phyloP scores from a whole-genome alignment of 2,329 filamentous ascomycete genomes.

The Canariomyces notabilis region DNA sequence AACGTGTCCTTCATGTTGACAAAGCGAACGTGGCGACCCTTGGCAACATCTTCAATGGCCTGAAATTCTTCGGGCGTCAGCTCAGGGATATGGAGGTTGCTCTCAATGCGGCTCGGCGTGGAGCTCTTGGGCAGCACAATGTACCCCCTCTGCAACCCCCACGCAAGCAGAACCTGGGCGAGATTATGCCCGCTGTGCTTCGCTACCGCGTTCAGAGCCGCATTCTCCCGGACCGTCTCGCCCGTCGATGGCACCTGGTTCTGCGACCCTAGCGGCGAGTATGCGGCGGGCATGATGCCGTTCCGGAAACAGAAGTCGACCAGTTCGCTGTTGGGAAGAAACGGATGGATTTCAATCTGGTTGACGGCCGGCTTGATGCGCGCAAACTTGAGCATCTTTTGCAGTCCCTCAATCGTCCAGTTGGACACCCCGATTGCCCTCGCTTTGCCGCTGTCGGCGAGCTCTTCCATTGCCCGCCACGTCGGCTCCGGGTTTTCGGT shows the following conservation, averaged over 20 bases:
- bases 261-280: slow-evolving; percentile 55
- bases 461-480: slow-evolving; percentile 56
- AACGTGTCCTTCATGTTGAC: slow-evolving; percentile 82
- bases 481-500: slow-evolving; percentile 61
- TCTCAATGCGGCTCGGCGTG: slow-evolving; percentile 60
- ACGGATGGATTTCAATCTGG: slow-evolving; percentile 47
- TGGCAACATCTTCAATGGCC: slow-evolving; percentile 59
- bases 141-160: slow-evolving; percentile 62
- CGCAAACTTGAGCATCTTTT: slow-evolving; percentile 45
- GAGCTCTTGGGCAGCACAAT: slow-evolving; percentile 66
- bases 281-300: slow-evolving; percentile 47
- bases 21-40: slow-evolving; percentile 63
- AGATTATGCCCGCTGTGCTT: slow-evolving; percentile 53
- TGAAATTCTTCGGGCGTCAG: slow-evolving; percentile 54
- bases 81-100: slow-evolving; percentile 56
- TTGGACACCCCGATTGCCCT: slow-evolving; percentile 56
- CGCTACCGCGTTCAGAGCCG: slow-evolving; percentile 53
- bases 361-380: slow-evolving; percentile 46
- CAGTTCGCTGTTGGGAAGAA: slow-evolving; percentile 44
- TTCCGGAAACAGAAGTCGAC: slow-evolving; percentile 49
- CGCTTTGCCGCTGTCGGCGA: slow-evolving; percentile 50
- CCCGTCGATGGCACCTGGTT: slow-evolving; percentile 65
- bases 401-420: slow-evolving; percentile 49
- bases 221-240: slow-evolving; percentile 59
- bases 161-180: slow-evolving; percentile 58